phyloP scores from a whole-genome alignment of 345 rosid species.

The Lepidium aucheri region DNA sequence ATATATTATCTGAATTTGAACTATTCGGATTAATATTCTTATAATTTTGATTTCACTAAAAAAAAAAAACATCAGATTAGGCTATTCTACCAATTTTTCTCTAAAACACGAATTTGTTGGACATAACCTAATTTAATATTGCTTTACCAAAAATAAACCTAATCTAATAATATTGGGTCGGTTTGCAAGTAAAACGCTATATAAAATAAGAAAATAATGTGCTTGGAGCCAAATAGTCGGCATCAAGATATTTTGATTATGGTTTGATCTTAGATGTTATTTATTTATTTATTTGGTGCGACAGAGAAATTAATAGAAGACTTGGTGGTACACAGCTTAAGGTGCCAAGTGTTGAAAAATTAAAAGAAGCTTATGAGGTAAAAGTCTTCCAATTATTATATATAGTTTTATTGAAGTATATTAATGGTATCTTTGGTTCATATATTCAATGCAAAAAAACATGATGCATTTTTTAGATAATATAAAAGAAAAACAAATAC shows the following conservation, averaged over 20 bases:
- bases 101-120: neutral
- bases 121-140: neutral
- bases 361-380: constrained; percentile 38
- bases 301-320: constrained; percentile 54
- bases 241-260: neutral
- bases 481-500: neutral
- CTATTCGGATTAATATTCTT: too few relatives aligned
- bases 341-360: constrained; percentile 37
- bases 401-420: neutral
- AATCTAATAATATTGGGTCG: too few relatives aligned
- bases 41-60: too few relatives aligned
- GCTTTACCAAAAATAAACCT: too few relatives aligned
- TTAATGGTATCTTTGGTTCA: neutral
- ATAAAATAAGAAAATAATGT: neutral
- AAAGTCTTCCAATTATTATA: neutral
- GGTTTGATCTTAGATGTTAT: neutral
- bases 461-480: neutral
- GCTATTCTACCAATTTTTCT: too few relatives aligned
- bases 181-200: neutral
- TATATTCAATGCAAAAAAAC: neutral
- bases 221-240: neutral
- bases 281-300: neutral
- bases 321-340: constrained; percentile 59
- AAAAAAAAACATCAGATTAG: too few relatives aligned
- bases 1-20: too few relatives aligned